Evolutionary conservation across 2,329 filamentous ascomycete genomes (phyloP), one percentile per base, ranked within the genome.

Genomic region (Alternaria ethzedia): DNA sequence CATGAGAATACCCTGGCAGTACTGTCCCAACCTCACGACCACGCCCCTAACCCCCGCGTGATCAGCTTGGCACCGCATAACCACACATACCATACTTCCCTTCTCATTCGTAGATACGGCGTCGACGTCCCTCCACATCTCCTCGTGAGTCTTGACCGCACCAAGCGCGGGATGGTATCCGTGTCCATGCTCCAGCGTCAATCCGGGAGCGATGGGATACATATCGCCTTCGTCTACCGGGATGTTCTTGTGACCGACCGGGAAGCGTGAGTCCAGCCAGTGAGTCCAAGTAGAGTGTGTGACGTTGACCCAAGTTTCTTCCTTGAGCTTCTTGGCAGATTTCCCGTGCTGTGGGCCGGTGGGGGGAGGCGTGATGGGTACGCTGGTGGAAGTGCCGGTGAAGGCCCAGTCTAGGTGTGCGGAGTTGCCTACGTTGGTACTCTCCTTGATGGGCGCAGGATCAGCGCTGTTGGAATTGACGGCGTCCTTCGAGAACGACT

Each of bases 341-440:
- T 55, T 56, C 2, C 57, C 50, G 11, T 54, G 50, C 17, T 23
- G 8, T 5, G 30, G n/a, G 4, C 43, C 45, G 13, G 44, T 13
- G 15, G 45, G 30, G 0, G 55, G 13, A n/a, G 62, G 26, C 1
- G 47, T 55, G 11, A 50, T 59, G 3, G 46, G 50, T 1, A 32
- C 13, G 2, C 87, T 86, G 1, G 78, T 45, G 0, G 63, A 65
- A 2, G 54, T 83, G 2, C 89, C 89, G 0, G 86, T 87, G 67
- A 91, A 89, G 5, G 86, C 89, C 90, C 90, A 91, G 69, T 91
- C 88, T 3, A 91, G 81, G 1, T 81, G 71, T 17, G 4, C 78
- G 15, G 21, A 70, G 64, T 79, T 75, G 26, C 74, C 32, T 36
- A n/a, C 32, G 32, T 36, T 36, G 32, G 32, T 36, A 1, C 32